phyloP scores from a whole-genome alignment of 768 basidiomycete genomes.

The Tricholoma sp. region DNA sequence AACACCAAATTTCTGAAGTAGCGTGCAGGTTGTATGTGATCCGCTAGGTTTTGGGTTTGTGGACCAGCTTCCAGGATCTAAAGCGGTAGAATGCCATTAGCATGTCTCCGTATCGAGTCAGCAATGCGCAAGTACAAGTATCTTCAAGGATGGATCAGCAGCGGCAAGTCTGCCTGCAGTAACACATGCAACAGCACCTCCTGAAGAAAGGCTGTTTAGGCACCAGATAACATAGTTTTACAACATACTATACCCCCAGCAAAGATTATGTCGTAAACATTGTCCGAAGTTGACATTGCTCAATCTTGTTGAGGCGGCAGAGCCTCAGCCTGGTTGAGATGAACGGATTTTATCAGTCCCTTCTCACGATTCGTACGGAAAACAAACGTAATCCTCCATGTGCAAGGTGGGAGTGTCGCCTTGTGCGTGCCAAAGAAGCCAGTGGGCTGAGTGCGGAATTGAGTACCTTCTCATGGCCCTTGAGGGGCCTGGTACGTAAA shows the following conservation, averaged over 20 bases:
- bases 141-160: constrained; percentile 48
- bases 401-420: too few species aligned
- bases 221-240: neutral
- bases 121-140: constrained; percentile 34
- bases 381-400: too few species aligned
- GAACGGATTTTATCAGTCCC: too few species aligned
- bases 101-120: neutral
- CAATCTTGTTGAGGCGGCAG: too few species aligned
- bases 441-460: too few species aligned
- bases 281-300: neutral
- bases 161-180: constrained; percentile 49
- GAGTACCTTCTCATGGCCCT: too few species aligned
- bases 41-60: neutral
- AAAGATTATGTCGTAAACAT: constrained; percentile 45
- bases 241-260: constrained; percentile 49
- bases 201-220: constrained; percentile 15
- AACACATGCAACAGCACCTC: constrained; percentile 54
- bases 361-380: too few species aligned
- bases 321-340: too few species aligned
- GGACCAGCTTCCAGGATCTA: neutral
- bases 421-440: too few species aligned
- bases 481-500: too few species aligned
- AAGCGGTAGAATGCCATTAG: neutral
- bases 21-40: neutral
- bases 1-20: neutral